These are phyloP conservation scores for Furcasterigmium furcatum DNA, from an alignment of 2,329 filamentous ascomycete genomes.

Conservation along the genomic window DNA sequence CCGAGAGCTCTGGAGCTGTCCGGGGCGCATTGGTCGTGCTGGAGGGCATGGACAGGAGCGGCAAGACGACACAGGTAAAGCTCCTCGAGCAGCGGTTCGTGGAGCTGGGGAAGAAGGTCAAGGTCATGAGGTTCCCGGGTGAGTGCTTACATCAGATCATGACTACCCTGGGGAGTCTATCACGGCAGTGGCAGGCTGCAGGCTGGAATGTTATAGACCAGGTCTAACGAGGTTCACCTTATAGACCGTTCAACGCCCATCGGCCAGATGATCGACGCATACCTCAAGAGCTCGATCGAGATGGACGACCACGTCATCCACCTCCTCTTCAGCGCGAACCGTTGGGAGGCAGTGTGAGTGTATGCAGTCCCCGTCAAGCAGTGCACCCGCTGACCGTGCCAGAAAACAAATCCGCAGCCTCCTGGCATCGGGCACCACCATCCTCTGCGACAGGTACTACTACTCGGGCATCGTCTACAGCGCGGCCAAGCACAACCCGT, in stretches of 20 bases:
- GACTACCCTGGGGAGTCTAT: no score
- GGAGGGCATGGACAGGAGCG: slow-evolving; percentile 85
- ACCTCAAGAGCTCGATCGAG: slow-evolving; percentile 68
- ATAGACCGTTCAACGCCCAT: slow-evolving; percentile 79
- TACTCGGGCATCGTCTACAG: slow-evolving; percentile 93
- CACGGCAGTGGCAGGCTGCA: neutral
- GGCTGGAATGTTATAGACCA: neutral
- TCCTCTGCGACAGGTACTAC: slow-evolving; percentile 91
- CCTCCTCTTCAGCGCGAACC: slow-evolving; percentile 84
- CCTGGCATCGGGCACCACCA: slow-evolving; percentile 64
- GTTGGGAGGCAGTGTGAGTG: slow-evolving; percentile 71
- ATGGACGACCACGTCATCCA: slow-evolving; percentile 89
- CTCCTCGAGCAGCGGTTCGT: slow-evolving; percentile 56
- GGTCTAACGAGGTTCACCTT: no score
- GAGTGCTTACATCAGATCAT: slow-evolving; percentile 16
- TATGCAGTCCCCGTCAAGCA: neutral
- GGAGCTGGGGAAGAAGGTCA: slow-evolving; percentile 44
- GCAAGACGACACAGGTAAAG: slow-evolving; percentile 88
- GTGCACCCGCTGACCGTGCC: neutral
- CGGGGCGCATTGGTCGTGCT: slow-evolving; percentile 78
- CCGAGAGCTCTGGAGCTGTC: slow-evolving; percentile 15
- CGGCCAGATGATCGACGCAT: slow-evolving; percentile 81
- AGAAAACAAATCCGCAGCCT: slow-evolving; percentile 49
- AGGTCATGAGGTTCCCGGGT: slow-evolving; percentile 58
- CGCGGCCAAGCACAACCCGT: slow-evolving; percentile 76